Evolutionary conservation across 2,329 filamentous ascomycete genomes (phyloP), one percentile per base, ranked within the genome.

Genomic region (Cercospora sesami): DNA sequence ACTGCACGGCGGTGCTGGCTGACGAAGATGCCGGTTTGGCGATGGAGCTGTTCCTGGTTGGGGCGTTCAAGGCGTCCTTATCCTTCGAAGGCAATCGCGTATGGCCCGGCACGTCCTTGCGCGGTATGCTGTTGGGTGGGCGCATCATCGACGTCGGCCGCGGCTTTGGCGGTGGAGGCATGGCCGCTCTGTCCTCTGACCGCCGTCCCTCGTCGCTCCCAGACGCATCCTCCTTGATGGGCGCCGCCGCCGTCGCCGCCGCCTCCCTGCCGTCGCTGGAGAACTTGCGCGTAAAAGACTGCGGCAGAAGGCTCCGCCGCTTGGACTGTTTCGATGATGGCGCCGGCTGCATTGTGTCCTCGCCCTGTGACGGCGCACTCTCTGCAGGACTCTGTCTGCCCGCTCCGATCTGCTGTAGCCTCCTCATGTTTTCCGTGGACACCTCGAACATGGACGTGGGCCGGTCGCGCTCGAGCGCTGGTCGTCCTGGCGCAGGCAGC

Each of bases 371-470:
- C 57, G 21, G 23, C n/a, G 42, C 31, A 36, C 36, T 31, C 18
- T 63, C 63, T 62, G 65, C 62, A 16, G 57, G 31, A 45, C 23
- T 42, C 16, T 55, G 59, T 26, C 63, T 68, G 31, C 66, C 68
- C 16, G 68, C 60, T 16, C 65, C 72, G 18, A 69, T 60, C n/a
- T 71, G 63, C 60, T 72, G 72, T 55, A 70, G 66, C 48, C 60
- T 64, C 57, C 70, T 70, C 68, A 69, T 62, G n/a, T 72, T 66
- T 57, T 72, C 68, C 45, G 69, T 67, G 9, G 69, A 67, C 39
- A 75, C 73, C 55, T 78, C 75, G 64, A 76, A 75, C 75, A 77
- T 76, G 55, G 75, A 76, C 42, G 73, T 68, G 23, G 76, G 75
- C 42, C 76, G 64, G 33, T 63, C 63, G 60, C 71, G 72, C 53